Conservation (phyloP, 495 filamentous ascomycete genomes). For the Penicillium angulare region DNA sequence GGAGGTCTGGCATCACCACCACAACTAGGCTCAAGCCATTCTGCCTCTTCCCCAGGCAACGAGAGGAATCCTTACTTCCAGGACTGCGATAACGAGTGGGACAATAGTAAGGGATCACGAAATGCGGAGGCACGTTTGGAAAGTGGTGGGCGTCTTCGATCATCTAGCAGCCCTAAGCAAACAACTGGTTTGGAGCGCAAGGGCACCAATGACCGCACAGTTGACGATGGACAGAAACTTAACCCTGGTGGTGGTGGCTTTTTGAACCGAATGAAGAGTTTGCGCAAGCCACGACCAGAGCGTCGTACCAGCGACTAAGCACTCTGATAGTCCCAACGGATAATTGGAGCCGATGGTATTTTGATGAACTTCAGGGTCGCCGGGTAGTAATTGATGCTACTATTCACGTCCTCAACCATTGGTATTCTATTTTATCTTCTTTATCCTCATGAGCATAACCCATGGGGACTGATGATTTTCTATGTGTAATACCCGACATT, state of each 20-base stretch:
- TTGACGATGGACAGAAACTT: constrained; percentile 35
- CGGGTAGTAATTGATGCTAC: background rate
- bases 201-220: constrained; percentile 62
- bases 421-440: background rate
- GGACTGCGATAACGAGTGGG: constrained; percentile 74
- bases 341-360: background rate
- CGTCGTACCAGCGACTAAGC: constrained; percentile 37
- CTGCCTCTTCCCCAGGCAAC: constrained; percentile 32
- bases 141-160: constrained; percentile 42
- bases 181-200: constrained; percentile 61
- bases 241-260: constrained; percentile 62
- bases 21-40: constrained; percentile 31
- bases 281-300: constrained; percentile 60
- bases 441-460: constrained; percentile 3
- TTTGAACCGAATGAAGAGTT: constrained; percentile 81
- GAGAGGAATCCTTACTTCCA: constrained; percentile 86
- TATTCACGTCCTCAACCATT: background rate
- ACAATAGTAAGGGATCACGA: constrained; percentile 62
- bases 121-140: constrained; percentile 55
- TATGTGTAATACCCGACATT: constrained; percentile 33
- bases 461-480: constrained; percentile 23
- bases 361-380: no score
- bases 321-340: background rate
- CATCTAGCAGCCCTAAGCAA: constrained; percentile 63
- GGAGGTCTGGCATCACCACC: constrained; percentile 32